Percentiles rank a stretch among this genome's conserved stretches.
Evolutionary conservation across 768 basidiomycete genomes (phyloP).

Genomic region (Amanita rubescens): DNA sequence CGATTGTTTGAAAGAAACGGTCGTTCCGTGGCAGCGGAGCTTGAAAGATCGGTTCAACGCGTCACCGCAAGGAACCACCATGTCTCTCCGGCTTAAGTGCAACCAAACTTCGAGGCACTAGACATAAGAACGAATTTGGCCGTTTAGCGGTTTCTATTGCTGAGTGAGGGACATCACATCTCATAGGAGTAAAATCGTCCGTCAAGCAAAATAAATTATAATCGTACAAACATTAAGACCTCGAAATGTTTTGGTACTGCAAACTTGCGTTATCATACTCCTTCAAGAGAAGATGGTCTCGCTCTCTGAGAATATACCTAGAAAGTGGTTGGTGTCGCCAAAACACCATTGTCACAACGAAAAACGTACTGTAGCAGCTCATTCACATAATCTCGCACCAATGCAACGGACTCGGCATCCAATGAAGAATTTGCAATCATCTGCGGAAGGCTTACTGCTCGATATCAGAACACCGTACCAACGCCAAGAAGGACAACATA

Average conservation of each 20-base stretch:
- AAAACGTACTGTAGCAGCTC: conserved; percentile 68
- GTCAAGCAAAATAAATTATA: conserved; percentile 3
- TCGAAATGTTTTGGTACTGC: conserved; percentile 77
- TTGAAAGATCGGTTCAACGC: too few species aligned
- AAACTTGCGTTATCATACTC: conserved; percentile 75
- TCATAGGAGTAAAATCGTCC: neutral
- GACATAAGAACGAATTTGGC: too few species aligned
- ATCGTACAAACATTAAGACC: conserved; percentile 41
- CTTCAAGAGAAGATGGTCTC: conserved; percentile 61
- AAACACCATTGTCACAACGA: neutral
- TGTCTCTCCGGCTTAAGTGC: too few species aligned
- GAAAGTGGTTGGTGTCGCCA: neutral
- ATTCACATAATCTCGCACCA: conserved; percentile 85
- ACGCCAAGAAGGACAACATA: conserved; percentile 21
- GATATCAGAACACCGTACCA: neutral
- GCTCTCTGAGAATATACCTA: conserved; percentile 77
- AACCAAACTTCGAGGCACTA: too few species aligned
- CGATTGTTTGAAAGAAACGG: too few species aligned
- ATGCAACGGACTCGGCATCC: conserved; percentile 76
- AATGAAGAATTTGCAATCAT: conserved; percentile 88
- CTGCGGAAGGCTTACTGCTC: conserved; percentile 78
- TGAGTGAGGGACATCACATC: neutral
- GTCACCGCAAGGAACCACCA: too few species aligned
- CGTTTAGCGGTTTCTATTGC: neutral
- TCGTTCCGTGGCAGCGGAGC: too few species aligned